Evolutionary conservation across 345 rosid genomes (phyloP).

Genomic region (Bruguiera parviflora): DNA sequence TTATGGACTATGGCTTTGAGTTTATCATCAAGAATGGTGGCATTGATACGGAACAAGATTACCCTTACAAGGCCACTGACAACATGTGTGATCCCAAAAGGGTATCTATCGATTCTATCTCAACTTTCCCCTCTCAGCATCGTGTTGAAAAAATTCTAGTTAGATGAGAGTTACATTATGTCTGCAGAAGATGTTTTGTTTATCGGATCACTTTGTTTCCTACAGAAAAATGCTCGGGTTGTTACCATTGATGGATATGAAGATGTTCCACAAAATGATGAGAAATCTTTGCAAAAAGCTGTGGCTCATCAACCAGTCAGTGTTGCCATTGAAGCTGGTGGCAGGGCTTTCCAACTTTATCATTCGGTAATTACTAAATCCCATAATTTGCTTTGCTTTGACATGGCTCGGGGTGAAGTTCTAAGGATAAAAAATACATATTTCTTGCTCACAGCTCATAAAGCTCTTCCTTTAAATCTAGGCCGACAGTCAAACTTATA

Average conservation of each 20-base stretch:
- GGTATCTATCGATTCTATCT: slow-evolving; percentile 13
- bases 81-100: slow-evolving; percentile 18
- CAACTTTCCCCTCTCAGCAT: not conserved
- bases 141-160: too few species aligned
- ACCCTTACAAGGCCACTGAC: slow-evolving; percentile 26
- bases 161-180: not conserved
- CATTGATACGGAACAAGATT: slow-evolving; percentile 25
- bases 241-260: slow-evolving; percentile 31
- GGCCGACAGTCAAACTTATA: too few species aligned
- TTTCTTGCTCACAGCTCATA: too few species aligned
- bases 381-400: not conserved
- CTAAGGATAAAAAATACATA: not conserved
- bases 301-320: slow-evolving; percentile 30
- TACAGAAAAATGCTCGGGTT: slow-evolving; percentile 26
- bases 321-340: slow-evolving; percentile 37
- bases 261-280: slow-evolving; percentile 28
- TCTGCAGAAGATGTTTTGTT: not conserved
- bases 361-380: slow-evolving; percentile 14
- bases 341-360: slow-evolving; percentile 28
- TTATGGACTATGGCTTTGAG: slow-evolving; percentile 33
- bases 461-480: too few species aligned
- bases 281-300: slow-evolving; percentile 26
- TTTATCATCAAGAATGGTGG: slow-evolving; percentile 31
- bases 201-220: not conserved
- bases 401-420: not conserved